Conservation (phyloP, 2,329 filamentous ascomycete species). For the Ophiocordyceps polyrhachis-furcata region DNA sequence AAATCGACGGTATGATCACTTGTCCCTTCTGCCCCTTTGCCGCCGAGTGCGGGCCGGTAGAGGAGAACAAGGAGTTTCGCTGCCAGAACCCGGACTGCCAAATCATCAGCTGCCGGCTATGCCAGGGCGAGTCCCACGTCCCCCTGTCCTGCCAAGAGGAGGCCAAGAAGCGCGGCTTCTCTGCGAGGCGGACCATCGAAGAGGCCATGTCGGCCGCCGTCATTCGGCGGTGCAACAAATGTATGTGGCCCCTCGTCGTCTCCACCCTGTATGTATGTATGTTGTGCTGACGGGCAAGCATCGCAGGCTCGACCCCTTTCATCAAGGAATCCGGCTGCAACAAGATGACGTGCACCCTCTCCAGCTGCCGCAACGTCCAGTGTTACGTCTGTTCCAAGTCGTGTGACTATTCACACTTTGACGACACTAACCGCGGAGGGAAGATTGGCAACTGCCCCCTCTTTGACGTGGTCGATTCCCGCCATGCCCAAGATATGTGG, state of each 20-base stretch:
- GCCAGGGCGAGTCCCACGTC: slow-evolving; percentile 49
- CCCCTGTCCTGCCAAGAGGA: slow-evolving; percentile 54
- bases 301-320: slow-evolving; percentile 46
- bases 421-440: slow-evolving; percentile 28
- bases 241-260: slow-evolving; percentile 12
- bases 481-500: slow-evolving; percentile 44
- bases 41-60: slow-evolving; percentile 48
- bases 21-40: slow-evolving; percentile 76
- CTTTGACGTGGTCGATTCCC: slow-evolving; percentile 41
- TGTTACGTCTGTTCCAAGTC: slow-evolving; percentile 57
- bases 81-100: slow-evolving; percentile 50
- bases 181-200: slow-evolving; percentile 49
- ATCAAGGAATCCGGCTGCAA: slow-evolving; percentile 69
- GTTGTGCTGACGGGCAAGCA: slow-evolving; percentile 4
- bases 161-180: slow-evolving; percentile 37
- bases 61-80: slow-evolving; percentile 52
- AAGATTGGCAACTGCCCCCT: slow-evolving; percentile 42
- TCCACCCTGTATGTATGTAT: too few species aligned
- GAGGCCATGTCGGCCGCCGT: slow-evolving; percentile 71
- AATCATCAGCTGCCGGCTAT: slow-evolving; percentile 47
- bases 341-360: slow-evolving; percentile 55
- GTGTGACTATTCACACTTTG: slow-evolving; percentile 52
- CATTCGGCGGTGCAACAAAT: slow-evolving; percentile 57
- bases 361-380: slow-evolving; percentile 30
- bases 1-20: slow-evolving; percentile 50